These are phyloP conservation scores for Hemerocallis citrina DNA, from an alignment of 106 monocot species.

Conservation along the genomic window DNA sequence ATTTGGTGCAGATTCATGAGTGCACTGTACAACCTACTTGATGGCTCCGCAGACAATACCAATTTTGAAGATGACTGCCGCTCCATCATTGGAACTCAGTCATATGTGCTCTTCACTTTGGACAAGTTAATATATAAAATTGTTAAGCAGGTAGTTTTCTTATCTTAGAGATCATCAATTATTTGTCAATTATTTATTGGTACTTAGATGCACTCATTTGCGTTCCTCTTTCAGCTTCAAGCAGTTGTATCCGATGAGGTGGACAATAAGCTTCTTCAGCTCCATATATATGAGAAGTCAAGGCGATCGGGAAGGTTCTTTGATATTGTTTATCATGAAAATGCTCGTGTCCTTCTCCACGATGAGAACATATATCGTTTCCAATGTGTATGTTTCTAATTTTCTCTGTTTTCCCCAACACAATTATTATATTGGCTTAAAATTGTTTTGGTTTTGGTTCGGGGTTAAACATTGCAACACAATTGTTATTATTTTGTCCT, in stretches of 20 bases:
- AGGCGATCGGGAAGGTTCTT: slow-evolving; percentile 42
- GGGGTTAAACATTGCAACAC: no score
- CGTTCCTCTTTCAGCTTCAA: slow-evolving; percentile 58
- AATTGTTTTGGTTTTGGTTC: no score
- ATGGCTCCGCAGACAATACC: slow-evolving; percentile 80
- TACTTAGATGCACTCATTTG: slow-evolving; percentile 10
- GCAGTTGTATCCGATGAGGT: slow-evolving; percentile 71
- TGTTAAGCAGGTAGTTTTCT: slow-evolving; percentile 71
- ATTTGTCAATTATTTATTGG: not conserved
- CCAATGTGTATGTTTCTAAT: slow-evolving; percentile 59
- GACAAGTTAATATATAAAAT: slow-evolving; percentile 94
- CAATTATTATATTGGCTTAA: no score
- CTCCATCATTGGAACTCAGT: slow-evolving; percentile 73
- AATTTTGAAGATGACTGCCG: slow-evolving; percentile 98
- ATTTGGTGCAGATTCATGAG: slow-evolving; percentile 56
- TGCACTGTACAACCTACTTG: slow-evolving; percentile 63
- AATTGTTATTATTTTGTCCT: no score
- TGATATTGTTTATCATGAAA: slow-evolving; percentile 87
- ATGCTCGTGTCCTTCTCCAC: slow-evolving; percentile 75
- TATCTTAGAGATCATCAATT: not conserved
- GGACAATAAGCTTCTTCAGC: slow-evolving; percentile 83
- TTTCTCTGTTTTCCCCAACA: not conserved
- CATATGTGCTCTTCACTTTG: slow-evolving; percentile 89
- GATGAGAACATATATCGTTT: slow-evolving; percentile 80
- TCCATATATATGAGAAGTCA: slow-evolving; percentile 72